A percentile compares a stretch with the other conserved stretches of the same genome.
Evolutionary conservation across 768 basidiomycete genomes (phyloP).

Genomic region (Phlegmacium glaucopus): DNA sequence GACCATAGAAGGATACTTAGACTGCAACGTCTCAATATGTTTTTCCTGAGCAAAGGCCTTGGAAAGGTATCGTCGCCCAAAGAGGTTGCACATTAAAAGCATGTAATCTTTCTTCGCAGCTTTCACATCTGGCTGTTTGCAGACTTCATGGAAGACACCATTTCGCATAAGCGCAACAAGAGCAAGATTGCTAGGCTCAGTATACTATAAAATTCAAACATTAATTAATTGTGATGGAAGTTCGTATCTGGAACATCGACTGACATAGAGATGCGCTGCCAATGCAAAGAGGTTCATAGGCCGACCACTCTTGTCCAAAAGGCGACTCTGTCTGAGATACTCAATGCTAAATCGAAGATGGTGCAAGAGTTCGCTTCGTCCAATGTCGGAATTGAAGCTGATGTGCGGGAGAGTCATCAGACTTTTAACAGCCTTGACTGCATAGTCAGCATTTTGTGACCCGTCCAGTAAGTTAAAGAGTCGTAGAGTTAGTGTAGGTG

Average conservation of each 20-base stretch:
- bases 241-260: constrained; percentile 11
- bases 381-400: constrained; percentile 52
- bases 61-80: constrained; percentile 57
- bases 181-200: constrained; percentile 70
- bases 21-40: constrained; percentile 30
- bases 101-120: constrained; percentile 49
- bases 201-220: constrained; percentile 34
- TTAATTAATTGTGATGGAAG: neutral
- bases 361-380: constrained; percentile 56
- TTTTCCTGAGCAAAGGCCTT: constrained; percentile 35
- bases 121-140: constrained; percentile 33
- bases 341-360: constrained; percentile 71
- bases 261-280: constrained; percentile 49
- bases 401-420: constrained; percentile 57
- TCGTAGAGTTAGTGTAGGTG: constrained; percentile 61
- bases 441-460: constrained; percentile 46
- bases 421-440: constrained; percentile 47
- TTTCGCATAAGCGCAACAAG: constrained; percentile 53
- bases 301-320: constrained; percentile 51
- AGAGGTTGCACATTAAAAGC: constrained; percentile 59
- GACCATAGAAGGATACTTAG: constrained; percentile 53
- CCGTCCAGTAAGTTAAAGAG: constrained; percentile 65
- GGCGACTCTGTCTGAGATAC: constrained; percentile 55
- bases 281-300: constrained; percentile 57
- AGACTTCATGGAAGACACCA: constrained; percentile 58